A percentile compares a stretch with the other conserved stretches of the same genome.
phyloP scores from a whole-genome alignment of 768 basidiomycete genomes.

The Leccinum pellstonianum region DNA sequence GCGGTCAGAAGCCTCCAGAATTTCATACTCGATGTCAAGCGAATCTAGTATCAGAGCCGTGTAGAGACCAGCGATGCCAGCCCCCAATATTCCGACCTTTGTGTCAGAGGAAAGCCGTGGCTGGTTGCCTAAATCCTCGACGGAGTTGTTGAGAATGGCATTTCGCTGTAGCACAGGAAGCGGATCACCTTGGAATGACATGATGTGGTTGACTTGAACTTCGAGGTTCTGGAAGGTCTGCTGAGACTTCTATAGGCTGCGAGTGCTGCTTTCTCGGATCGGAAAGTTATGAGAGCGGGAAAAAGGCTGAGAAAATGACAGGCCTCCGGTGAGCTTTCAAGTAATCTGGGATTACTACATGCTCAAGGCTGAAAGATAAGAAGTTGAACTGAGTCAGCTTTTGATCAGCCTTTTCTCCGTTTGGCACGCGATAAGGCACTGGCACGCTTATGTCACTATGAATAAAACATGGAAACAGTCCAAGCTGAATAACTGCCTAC shows the following conservation, averaged over 20 bases:
- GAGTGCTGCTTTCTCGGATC: too few species aligned
- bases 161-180: not conserved
- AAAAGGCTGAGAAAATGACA: too few species aligned
- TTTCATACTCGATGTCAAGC: slow-evolving; percentile 42
- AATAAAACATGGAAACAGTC: too few species aligned
- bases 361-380: too few species aligned
- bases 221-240: not conserved
- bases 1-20: slow-evolving; percentile 42
- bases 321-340: too few species aligned
- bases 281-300: too few species aligned
- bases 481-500: too few species aligned
- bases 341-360: too few species aligned
- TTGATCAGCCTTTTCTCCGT: not conserved
- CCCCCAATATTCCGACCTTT: slow-evolving; percentile 24
- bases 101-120: not conserved
- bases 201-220: not conserved
- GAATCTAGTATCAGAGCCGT: not conserved
- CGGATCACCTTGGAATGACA: not conserved
- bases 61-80: slow-evolving; percentile 13
- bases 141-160: not conserved
- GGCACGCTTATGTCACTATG: too few species aligned
- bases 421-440: not conserved
- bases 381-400: too few species aligned
- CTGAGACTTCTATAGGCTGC: not conserved
- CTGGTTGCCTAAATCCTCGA: not conserved